Evolutionary conservation across 139 green algal genomes (phyloP).

Genomic region (Tetraselmis chui): DNA sequence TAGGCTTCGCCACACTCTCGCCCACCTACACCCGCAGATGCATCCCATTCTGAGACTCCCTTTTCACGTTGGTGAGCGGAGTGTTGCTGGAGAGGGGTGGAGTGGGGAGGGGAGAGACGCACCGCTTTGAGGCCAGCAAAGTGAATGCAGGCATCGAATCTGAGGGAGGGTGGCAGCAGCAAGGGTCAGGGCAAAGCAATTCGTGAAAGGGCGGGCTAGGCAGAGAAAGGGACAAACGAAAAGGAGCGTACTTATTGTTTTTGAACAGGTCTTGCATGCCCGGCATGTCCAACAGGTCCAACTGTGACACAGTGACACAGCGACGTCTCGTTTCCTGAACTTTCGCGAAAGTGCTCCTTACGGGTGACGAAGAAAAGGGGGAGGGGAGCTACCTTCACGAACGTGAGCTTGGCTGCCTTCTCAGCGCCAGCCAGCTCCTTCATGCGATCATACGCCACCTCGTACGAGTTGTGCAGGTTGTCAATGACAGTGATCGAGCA

Average conservation of each 20-base stretch:
- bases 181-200: slow-evolving; percentile 23
- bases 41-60: background rate
- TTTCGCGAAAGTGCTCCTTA: slow-evolving; percentile 3
- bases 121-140: slow-evolving; percentile 95
- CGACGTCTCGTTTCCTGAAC: background rate
- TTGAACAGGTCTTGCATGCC: slow-evolving; percentile 19
- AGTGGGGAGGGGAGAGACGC: no score
- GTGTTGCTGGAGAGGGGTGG: background rate
- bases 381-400: slow-evolving; percentile 52
- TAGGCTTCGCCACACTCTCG: slow-evolving; percentile 78
- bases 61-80: no score
- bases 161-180: slow-evolving; percentile 17
- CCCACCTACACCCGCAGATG: slow-evolving; percentile 31
- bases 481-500: slow-evolving; percentile 79
- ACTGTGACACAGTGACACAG: slow-evolving; percentile 7
- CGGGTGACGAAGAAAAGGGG: no score
- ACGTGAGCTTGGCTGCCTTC: slow-evolving; percentile 68
- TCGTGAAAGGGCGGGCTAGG: slow-evolving; percentile 33
- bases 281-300: slow-evolving; percentile 21
- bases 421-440: slow-evolving; percentile 76
- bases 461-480: slow-evolving; percentile 87
- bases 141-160: slow-evolving; percentile 86
- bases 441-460: slow-evolving; percentile 70
- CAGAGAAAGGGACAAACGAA: slow-evolving; percentile 11
- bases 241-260: slow-evolving; percentile 19